These are phyloP conservation scores for Rhodocollybia butyracea DNA, from an alignment of 768 basidiomycete genomes.

Conservation along the genomic window DNA sequence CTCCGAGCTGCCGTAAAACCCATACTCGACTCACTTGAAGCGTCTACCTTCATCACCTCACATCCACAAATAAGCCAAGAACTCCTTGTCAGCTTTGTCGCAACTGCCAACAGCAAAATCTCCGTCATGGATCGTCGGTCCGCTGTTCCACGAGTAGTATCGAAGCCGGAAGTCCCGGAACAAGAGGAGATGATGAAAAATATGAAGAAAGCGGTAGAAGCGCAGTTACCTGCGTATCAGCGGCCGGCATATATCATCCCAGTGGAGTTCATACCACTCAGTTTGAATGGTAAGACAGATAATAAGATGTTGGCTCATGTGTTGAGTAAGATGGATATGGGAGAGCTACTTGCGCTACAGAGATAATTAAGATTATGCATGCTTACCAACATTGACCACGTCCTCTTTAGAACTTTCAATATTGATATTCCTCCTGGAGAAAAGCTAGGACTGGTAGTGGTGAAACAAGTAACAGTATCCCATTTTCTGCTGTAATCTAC, in stretches of 20 bases:
- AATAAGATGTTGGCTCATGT: conserved; percentile 28
- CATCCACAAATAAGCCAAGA: background rate
- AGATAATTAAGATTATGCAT: no score
- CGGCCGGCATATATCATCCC: conserved; percentile 48
- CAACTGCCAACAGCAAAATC: background rate
- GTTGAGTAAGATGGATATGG: conserved; percentile 23
- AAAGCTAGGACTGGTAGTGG: no score
- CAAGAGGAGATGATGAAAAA: conserved; percentile 20
- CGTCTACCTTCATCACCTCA: background rate
- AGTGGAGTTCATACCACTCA: conserved; percentile 45
- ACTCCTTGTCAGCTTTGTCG: background rate
- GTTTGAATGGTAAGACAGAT: conserved; percentile 35
- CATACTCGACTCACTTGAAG: no score
- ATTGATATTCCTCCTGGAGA: no score
- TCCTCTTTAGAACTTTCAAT: no score
- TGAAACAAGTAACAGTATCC: no score
- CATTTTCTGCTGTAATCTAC: no score
- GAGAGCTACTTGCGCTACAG: conserved; percentile 12
- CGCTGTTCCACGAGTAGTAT: background rate
- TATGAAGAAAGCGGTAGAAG: conserved; percentile 34
- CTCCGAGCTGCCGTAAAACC: no score
- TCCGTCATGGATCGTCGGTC: background rate
- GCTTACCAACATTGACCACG: no score
- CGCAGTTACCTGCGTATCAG: conserved; percentile 47
- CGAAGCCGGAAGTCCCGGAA: conserved; percentile 7